Base-by-base conservation (phyloP, 2,329 filamentous ascomycete species). In the Bisporella sp. region DNA sequence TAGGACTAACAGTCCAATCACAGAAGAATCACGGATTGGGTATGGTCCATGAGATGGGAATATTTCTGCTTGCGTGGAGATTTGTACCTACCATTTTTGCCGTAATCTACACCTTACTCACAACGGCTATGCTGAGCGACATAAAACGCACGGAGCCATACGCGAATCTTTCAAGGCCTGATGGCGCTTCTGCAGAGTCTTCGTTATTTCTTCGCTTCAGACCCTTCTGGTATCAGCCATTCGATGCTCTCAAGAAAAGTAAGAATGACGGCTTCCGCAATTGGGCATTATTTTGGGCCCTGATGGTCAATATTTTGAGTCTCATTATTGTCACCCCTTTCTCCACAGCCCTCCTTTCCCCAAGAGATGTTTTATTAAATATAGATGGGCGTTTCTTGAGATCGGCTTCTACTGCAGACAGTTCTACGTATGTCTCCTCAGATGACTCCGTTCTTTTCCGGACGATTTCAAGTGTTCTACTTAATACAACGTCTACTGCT, bases 281-380 rank as follows among this genome's bases (percentile, higher is more conserved):
- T 31, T 49, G 43, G 43, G 45, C 50, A 42, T 47, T 57, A n/a
- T 49, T 57, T 33, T 54, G 50, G 49, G 54, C 50, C 8, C 46
- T 52, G 11, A 37, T 54, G 37, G 39, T 52, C 30, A 54, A 57
- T 32, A 49, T 54, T 13, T 11, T 57, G 6, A 46, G 47, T 33
- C 32, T 54, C 12, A 37, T 57, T 12, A 41, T 57, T 33, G 41
- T 57, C 31, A 48, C 48, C 13, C 54, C 54, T n/a, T 54, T 57
- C 29, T 57, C 54, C 12, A 47, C 52, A 42, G 54, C 52, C 11
- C 32, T 57, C 4, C 42, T 57, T 7, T 45, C 40, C 29, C 52
- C 52, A 11, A 32, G 30, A 31, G 45, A 54, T 32, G 43, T 51
- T 31, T 11, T 46, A 6, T 35, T 54, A 21, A 21, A 29, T 9